Evolutionary conservation across 2,329 filamentous ascomycete species (phyloP).

Genomic region (Nannizziopsis arthrosporioides): DNA sequence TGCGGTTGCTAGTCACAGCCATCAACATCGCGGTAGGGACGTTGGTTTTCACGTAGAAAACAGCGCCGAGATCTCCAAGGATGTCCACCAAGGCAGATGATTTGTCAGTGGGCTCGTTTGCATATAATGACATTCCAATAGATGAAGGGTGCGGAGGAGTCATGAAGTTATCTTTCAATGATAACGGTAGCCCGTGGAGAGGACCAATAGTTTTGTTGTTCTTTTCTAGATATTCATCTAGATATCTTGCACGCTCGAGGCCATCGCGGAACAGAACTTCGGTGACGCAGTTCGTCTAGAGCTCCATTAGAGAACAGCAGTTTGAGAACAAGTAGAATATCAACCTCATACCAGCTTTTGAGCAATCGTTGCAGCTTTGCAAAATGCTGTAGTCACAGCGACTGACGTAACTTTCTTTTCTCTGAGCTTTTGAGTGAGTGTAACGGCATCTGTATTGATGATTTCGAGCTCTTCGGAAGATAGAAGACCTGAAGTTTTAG

Average conservation of each 20-base stretch:
- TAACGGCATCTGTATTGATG: slow-evolving; percentile 30
- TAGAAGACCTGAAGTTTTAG: slow-evolving; percentile 46
- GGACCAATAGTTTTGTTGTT: slow-evolving; percentile 43
- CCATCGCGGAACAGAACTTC: slow-evolving; percentile 47
- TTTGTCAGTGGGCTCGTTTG: slow-evolving; percentile 42
- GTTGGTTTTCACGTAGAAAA: slow-evolving; percentile 45
- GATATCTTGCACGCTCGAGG: slow-evolving; percentile 36
- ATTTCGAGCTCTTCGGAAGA: slow-evolving; percentile 42
- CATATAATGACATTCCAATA: slow-evolving; percentile 14
- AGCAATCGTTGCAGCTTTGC: slow-evolving; percentile 45
- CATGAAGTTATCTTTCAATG: slow-evolving; percentile 40
- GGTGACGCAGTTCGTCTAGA: slow-evolving; percentile 48
- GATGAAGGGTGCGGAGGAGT: slow-evolving; percentile 19
- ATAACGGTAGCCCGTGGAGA: slow-evolving; percentile 52
- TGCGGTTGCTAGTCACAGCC: slow-evolving; percentile 51
- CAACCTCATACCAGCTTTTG: slow-evolving; percentile 44
- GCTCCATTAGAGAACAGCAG: slow-evolving; percentile 20
- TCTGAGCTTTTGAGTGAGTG: slow-evolving; percentile 27
- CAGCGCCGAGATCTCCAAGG: slow-evolving; percentile 42
- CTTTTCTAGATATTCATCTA: slow-evolving; percentile 38
- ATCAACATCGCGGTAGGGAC: slow-evolving; percentile 24
- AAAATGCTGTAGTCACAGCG: slow-evolving; percentile 28
- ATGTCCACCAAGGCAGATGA: slow-evolving; percentile 40
- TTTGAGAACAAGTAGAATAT: slow-evolving; percentile 16
- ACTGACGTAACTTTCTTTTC: slow-evolving; percentile 19